Percentiles rank a stretch among this genome's conserved stretches.
Conservation (phyloP, 306 rosid genomes). For the Casuarina glauca region DNA sequence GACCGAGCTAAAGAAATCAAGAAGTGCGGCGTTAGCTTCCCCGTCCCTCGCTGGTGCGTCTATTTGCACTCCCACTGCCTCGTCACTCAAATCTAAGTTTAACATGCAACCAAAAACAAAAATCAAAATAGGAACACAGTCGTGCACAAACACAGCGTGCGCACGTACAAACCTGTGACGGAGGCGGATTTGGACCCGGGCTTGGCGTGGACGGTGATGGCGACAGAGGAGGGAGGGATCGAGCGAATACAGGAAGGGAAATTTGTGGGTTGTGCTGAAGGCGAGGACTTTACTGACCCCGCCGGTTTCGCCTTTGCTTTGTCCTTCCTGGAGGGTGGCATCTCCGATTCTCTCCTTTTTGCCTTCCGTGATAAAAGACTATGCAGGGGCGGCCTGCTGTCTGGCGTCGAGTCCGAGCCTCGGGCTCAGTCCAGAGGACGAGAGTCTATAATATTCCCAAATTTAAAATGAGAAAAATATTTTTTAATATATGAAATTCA, state of each 20-base stretch:
- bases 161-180: slow-evolving; percentile 56
- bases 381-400: too few species aligned
- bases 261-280: slow-evolving; percentile 24
- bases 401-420: too few species aligned
- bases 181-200: slow-evolving; percentile 88
- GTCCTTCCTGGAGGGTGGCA: slow-evolving; percentile 79
- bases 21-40: slow-evolving; percentile 92
- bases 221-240: slow-evolving; percentile 78
- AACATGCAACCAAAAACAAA: background rate
- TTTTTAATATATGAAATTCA: too few species aligned
- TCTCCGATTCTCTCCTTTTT: background rate
- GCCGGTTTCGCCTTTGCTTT: slow-evolving; percentile 50
- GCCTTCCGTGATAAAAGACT: background rate
- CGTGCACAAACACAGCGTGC: background rate
- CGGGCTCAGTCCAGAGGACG: too few species aligned
- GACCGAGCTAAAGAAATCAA: slow-evolving; percentile 72
- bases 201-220: slow-evolving; percentile 90
- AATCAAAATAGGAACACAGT: background rate
- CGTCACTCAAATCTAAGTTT: slow-evolving; percentile 63
- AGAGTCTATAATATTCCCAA: too few species aligned
- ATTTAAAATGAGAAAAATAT: too few species aligned
- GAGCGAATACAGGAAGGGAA: slow-evolving; percentile 72
- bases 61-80: slow-evolving; percentile 84
- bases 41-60: slow-evolving; percentile 94
- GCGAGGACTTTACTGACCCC: slow-evolving; percentile 30